phyloP scores from a whole-genome alignment of 2,329 filamentous ascomycete genomes.

The Pyrenophora tritici-repentis region DNA sequence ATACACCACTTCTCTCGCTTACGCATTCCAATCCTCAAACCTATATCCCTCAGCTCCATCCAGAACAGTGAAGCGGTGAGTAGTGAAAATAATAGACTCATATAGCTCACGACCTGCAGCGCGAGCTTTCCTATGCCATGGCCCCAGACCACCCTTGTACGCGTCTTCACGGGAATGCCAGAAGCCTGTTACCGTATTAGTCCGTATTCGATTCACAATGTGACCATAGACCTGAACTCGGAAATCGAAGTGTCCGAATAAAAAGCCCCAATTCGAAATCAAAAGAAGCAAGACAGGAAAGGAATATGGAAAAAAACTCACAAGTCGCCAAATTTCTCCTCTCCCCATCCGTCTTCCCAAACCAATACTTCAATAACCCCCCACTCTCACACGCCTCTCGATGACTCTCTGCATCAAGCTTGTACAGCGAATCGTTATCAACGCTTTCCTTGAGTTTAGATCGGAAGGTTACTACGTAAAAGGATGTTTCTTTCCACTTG shows the following conservation, averaged over 20 bases:
- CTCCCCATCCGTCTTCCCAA: conserved; percentile 71
- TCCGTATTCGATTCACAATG: too few species aligned
- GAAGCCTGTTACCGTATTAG: conserved; percentile 59
- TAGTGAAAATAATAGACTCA: conserved; percentile 49
- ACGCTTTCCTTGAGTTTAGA: conserved; percentile 71
- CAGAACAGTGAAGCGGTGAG: conserved; percentile 62
- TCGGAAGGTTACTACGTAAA: conserved; percentile 86
- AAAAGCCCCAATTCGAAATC: background rate
- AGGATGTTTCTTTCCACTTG: conserved; percentile 65
- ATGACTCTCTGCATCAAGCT: conserved; percentile 78
- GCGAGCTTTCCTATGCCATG: conserved; percentile 61
- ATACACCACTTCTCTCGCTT: background rate
- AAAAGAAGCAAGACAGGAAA: background rate
- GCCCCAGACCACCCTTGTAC: conserved; percentile 63
- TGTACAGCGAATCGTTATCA: conserved; percentile 69
- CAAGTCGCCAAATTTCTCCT: conserved; percentile 79
- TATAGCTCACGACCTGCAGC: conserved; percentile 55
- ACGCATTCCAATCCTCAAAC: conserved; percentile 30
- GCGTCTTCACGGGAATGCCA: conserved; percentile 64
- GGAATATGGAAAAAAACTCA: conserved; percentile 36
- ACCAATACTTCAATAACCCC: conserved; percentile 92
- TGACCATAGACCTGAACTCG: too few species aligned
- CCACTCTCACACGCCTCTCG: conserved; percentile 78
- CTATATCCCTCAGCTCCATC: conserved; percentile 67
- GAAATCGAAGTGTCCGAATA: too few species aligned